Evolutionary conservation across 108 stramenopile species (phyloP), one percentile per base, ranked within the genome.

Genomic region (Schizochytrium sp.): DNA sequence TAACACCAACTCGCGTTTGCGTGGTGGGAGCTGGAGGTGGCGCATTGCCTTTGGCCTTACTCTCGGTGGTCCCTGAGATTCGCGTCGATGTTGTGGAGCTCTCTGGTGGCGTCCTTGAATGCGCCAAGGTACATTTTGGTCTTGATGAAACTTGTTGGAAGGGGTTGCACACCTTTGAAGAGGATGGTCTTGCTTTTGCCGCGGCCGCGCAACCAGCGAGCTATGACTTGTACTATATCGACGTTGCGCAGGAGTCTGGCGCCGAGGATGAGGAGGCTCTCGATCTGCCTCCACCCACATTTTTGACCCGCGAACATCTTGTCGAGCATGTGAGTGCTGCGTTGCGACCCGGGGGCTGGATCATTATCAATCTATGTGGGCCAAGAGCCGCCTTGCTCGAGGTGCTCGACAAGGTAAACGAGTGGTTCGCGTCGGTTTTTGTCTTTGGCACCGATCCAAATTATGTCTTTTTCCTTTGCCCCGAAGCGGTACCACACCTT

Each of bases 391-490:
- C 48, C 48, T 12, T 83, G 10, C 48, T 47, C 25, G 48, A 55
- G 6, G 76, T 23, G n/a, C 45, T 83, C 23, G 48, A 83, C 48
- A 12, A 6, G 8, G 76, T 53, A 4, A 21, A 45, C n/a, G 48
- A 55, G 18, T 47, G 45, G 48, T 83, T 53, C 4, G 14, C 45
- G 12, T 45, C 48, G 6, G 76, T 83, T 3, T 34, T 21, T 23
- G 76, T 83, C 48, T 83, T 83, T 53, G 45, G 76, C 16, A 83
- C 76, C 8, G 76, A 83, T 45, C 76, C 76, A 53, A 83, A 83
- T 45, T 83, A 83, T 53, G 76, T 53, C 12, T 53, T 83, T 28
- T 83, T 83, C 76, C n/a, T 83, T 12, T 21, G 48, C 4, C 45
- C 45, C 6, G 12, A 47, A 16, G 72, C 16, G 29, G 72, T 29